Conservation (phyloP, 176 grass and related monocot species). For the Elymus sibiricus region DNA sequence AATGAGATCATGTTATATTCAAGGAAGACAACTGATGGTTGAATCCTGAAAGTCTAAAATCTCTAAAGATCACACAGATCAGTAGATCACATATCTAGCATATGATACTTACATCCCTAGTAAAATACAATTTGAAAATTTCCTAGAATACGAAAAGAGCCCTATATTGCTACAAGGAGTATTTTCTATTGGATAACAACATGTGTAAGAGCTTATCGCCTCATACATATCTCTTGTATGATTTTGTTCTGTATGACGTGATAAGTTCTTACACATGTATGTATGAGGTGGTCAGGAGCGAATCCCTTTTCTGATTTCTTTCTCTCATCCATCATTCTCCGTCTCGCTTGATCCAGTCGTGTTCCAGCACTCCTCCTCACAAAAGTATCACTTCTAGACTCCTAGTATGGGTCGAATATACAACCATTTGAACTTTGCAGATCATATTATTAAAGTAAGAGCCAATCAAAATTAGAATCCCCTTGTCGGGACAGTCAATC, state of each 20-base stretch:
- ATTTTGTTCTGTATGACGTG: conserved; percentile 58
- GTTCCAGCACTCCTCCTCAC: conserved; percentile 71
- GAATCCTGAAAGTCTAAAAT: not conserved
- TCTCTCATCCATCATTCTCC: conserved; percentile 41
- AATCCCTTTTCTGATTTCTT: conserved; percentile 46
- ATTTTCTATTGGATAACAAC: conserved; percentile 7
- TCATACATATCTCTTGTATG: conserved; percentile 41
- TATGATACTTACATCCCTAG: conserved; percentile 17
- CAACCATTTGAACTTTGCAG: too few species aligned
- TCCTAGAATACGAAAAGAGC: not conserved
- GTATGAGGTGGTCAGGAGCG: conserved; percentile 13
- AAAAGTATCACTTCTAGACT: not conserved
- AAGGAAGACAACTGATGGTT: not conserved
- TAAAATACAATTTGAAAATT: not conserved
- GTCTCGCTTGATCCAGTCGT: conserved; percentile 62
- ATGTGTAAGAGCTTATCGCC: conserved; percentile 23
- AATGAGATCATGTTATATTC: not conserved
- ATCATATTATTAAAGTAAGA: too few species aligned
- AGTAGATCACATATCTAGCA: not conserved
- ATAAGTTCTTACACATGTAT: too few species aligned
- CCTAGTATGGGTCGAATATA: not conserved
- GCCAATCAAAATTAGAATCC: too few species aligned
- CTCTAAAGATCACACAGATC: conserved; percentile 11
- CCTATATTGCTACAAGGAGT: not conserved
- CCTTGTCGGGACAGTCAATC: too few species aligned